Conservation (phyloP, 1,284 basidiomycete species). For the Apiotrichum laibachii region DNA sequence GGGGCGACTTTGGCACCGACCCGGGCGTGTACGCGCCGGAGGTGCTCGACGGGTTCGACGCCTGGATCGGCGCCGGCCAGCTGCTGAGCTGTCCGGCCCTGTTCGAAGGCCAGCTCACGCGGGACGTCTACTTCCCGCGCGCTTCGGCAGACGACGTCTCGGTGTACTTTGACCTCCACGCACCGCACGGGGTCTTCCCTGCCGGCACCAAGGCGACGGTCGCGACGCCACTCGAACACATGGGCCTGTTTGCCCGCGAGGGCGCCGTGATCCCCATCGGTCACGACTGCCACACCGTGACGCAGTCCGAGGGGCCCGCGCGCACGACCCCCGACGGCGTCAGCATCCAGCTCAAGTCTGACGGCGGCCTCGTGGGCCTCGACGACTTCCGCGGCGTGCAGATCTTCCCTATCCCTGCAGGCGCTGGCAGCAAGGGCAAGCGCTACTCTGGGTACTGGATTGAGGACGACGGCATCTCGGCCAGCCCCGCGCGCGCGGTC, state of each 20-base stretch:
- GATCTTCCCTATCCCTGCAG: slow-evolving; percentile 40
- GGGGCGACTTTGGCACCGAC: slow-evolving; percentile 50
- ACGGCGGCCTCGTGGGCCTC: slow-evolving; percentile 48
- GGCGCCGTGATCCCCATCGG: slow-evolving; percentile 52
- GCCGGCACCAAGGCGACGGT: slow-evolving; percentile 41
- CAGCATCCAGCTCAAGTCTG: slow-evolving; percentile 42
- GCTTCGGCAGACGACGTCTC: slow-evolving; percentile 27
- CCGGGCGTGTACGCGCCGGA: slow-evolving; percentile 45
- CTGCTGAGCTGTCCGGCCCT: slow-evolving; percentile 49
- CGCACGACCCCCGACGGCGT: slow-evolving; percentile 49
- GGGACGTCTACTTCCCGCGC: slow-evolving; percentile 51
- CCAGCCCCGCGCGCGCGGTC: slow-evolving; percentile 36
- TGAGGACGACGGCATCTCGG: slow-evolving; percentile 53
- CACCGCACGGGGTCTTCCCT: slow-evolving; percentile 27
- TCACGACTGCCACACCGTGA: slow-evolving; percentile 49
- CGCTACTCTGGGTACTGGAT: slow-evolving; percentile 43
- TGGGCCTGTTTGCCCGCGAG: slow-evolving; percentile 51
- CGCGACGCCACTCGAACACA: slow-evolving; percentile 50
- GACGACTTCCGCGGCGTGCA: slow-evolving; percentile 53
- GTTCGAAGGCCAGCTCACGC: slow-evolving; percentile 40
- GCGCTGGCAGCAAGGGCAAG: background rate
- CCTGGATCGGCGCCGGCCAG: slow-evolving; percentile 52
- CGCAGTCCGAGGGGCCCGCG: slow-evolving; percentile 38
- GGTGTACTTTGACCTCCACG: slow-evolving; percentile 39
- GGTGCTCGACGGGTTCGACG: slow-evolving; percentile 51